Evolutionary conservation across 2,329 filamentous ascomycete species (phyloP).

Genomic region (Verticillium albo-atrum): DNA sequence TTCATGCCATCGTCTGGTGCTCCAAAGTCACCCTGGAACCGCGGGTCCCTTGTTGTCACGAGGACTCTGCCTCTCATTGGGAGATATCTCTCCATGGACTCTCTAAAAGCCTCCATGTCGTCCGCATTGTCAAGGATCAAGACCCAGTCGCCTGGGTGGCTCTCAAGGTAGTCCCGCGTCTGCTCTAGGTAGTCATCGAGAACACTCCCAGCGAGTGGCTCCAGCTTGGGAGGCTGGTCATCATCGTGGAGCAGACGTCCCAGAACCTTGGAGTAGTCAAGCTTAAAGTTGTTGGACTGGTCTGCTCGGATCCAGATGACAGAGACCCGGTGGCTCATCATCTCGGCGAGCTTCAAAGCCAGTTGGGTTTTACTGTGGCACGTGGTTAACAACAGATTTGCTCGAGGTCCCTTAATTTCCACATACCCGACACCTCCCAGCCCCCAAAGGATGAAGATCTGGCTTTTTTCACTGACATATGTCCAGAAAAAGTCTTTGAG

Average conservation of each 20-base stretch:
- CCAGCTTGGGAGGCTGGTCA: background rate
- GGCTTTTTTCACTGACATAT: background rate
- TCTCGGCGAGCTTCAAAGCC: background rate
- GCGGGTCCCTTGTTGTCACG: constrained; percentile 26
- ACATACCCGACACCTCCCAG: background rate
- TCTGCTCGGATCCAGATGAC: background rate
- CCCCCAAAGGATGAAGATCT: background rate
- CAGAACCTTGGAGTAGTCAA: background rate
- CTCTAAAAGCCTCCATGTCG: constrained; percentile 17
- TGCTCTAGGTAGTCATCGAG: background rate
- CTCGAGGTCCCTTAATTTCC: no score
- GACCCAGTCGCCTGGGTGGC: constrained; percentile 22
- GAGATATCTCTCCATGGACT: constrained; percentile 17
- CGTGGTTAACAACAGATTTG: background rate
- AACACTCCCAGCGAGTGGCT: background rate
- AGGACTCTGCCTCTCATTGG: constrained; percentile 24
- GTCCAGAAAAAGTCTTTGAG: background rate
- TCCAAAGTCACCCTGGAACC: constrained; percentile 18
- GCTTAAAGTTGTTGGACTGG: background rate
- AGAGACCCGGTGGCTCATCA: background rate
- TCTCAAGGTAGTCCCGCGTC: background rate
- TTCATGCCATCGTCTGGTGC: constrained; percentile 19
- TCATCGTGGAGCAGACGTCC: background rate
- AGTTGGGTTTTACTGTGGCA: background rate
- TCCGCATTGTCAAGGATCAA: constrained; percentile 34